Evolutionary conservation across 1,284 basidiomycete species (phyloP).

Genomic region (Uromyces viciae-fabae): DNA sequence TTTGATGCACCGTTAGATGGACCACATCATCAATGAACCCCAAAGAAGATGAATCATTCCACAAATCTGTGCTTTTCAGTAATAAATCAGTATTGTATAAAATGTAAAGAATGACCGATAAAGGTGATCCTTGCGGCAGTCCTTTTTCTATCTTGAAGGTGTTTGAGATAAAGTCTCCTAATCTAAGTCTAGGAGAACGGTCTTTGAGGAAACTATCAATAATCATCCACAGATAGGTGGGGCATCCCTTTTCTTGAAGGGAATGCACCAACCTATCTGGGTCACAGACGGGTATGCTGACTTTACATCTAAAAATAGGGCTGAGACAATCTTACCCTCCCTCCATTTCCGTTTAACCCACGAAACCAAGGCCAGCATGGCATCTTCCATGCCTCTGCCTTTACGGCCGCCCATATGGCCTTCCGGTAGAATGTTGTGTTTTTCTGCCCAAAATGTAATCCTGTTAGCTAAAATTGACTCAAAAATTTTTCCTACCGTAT

Average conservation of each 20-base stretch:
- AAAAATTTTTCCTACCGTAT: neutral
- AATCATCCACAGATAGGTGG: neutral
- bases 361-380: neutral
- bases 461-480: neutral
- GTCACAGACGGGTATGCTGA: neutral
- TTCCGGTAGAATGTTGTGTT: neutral
- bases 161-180: neutral
- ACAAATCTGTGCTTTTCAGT: neutral
- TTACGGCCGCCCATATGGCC: constrained; percentile 4
- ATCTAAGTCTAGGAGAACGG: neutral
- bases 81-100: constrained; percentile 12
- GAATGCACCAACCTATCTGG: neutral
- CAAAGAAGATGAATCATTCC: neutral
- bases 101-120: constrained; percentile 4
- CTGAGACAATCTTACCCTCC: neutral
- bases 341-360: constrained; percentile 2
- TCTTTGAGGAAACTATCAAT: neutral
- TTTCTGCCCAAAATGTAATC: neutral
- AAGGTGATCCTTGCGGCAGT: constrained; percentile 7
- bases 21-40: neutral
- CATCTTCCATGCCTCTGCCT: neutral
- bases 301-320: neutral
- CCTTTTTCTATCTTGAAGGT: neutral
- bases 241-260: constrained; percentile 1
- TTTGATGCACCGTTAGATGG: neutral